Evolutionary conservation across 1,284 basidiomycete genomes (phyloP), one percentile per base, ranked within the genome.

Genomic region (Puccinia novopanici): DNA sequence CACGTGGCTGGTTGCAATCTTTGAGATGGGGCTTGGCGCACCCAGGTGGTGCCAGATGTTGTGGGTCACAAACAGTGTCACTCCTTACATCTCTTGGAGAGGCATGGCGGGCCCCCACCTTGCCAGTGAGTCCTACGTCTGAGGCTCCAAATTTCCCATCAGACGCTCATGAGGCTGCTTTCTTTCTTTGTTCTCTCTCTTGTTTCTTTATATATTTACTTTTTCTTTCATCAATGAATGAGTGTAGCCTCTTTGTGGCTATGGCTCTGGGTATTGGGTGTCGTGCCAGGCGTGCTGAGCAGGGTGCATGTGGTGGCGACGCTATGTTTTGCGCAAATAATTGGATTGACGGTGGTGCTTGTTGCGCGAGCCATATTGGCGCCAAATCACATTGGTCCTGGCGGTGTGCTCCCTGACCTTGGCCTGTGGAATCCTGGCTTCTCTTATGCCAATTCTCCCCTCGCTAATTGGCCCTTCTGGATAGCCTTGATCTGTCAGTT

Each of bases 1-100:
- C 85, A 95, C 94, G 15, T 96, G 94, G 94, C 87, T 95, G n/a
- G 87, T 96, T 67, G 93, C 94, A 80, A 92, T 96, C 22, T 96
- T 96, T 84, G 94, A 94, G 13, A 93, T 96, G 80, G 94, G 94
- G 84, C 89, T 96, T 75, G 94, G 93, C 75, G 92, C 93, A 45
- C 94, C 94, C 19, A 87, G 92, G 83, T 96, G 94, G 94, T 95
- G 93, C 88, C 82, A 91, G 89, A 93, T 92, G 89, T 85, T 93
- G 48, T 93, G 92, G 92, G 92, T 92, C 82, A 93, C 92, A 17
- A 93, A 92, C 8, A 93, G 91, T 17, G 88, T 93, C 37, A 92
- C 92, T 1, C 86, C 94, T 37, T 96, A 95, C 85, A 91, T 95
- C 81, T 93, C 94, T 17, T 96, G 94, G 94, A 94, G 91, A 13